These are phyloP conservation scores for Hyphopichia burtonii DNA, from an alignment of 1,139 yeast species.

Conservation along the genomic window DNA sequence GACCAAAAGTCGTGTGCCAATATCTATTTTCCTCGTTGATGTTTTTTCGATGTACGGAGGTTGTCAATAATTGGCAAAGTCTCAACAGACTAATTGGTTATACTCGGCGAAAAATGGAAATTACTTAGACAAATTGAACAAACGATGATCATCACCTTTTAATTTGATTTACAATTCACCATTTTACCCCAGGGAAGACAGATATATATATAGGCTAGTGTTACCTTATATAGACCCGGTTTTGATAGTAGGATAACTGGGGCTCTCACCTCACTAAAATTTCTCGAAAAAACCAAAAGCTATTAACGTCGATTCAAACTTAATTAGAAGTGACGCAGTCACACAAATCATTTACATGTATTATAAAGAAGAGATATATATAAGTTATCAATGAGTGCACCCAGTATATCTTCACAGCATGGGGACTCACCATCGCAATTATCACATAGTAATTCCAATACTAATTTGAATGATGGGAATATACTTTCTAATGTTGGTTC, in stretches of 20 bases:
- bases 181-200: too few species aligned
- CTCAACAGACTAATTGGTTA: too few species aligned
- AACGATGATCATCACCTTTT: constrained; percentile 1
- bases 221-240: too few species aligned
- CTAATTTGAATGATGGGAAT: not conserved
- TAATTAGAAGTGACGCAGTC: not conserved
- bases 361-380: not conserved
- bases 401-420: not conserved
- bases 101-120: not conserved
- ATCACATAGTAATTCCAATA: not conserved
- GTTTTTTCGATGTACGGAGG: too few species aligned
- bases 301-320: not conserved
- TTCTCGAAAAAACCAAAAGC: not conserved
- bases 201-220: too few species aligned
- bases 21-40: too few species aligned
- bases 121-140: not conserved
- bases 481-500: not conserved
- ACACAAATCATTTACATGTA: not conserved
- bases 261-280: not conserved
- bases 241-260: not conserved
- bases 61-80: too few species aligned
- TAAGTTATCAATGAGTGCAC: not conserved
- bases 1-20: too few species aligned
- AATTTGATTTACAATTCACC: not conserved
- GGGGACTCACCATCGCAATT: not conserved